phyloP scores from a whole-genome alignment of 306 rosid genomes.

The Clitoria ternatea region DNA sequence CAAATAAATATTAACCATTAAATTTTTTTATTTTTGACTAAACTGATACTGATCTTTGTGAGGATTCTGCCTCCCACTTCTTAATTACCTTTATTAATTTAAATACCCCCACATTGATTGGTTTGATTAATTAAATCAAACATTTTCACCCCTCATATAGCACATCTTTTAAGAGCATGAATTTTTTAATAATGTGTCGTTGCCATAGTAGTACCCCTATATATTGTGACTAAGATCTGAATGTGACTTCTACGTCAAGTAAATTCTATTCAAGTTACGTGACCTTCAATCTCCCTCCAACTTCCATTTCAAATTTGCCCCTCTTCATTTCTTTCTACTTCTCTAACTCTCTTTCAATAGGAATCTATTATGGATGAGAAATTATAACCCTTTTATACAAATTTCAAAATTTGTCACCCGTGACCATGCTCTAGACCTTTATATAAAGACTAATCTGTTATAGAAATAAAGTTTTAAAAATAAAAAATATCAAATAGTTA shows the following conservation, averaged over 20 bases:
- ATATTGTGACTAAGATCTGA: conserved; percentile 43
- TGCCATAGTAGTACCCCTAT: too few species aligned
- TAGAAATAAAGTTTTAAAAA: too few species aligned
- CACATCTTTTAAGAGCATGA: neutral
- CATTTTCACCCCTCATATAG: neutral
- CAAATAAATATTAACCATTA: too few species aligned
- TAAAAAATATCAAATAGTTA: too few species aligned
- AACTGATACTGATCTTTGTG: too few species aligned
- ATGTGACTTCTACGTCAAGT: conserved; percentile 59
- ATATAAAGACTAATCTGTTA: too few species aligned
- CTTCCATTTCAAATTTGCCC: neutral
- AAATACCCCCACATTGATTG: neutral
- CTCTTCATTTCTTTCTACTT: neutral
- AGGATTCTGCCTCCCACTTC: neutral
- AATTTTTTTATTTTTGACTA: too few species aligned
- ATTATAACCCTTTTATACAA: too few species aligned
- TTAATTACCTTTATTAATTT: neutral
- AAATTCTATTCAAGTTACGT: conserved; percentile 43
- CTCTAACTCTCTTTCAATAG: too few species aligned
- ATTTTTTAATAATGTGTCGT: neutral
- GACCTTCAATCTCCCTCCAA: conserved; percentile 41
- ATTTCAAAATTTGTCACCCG: too few species aligned
- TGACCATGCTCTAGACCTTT: too few species aligned
- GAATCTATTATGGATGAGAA: too few species aligned
- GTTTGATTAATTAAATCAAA: neutral